Evolutionary conservation across 805 yeast genomes (phyloP).

Genomic region (Saturnispora hagleri): DNA sequence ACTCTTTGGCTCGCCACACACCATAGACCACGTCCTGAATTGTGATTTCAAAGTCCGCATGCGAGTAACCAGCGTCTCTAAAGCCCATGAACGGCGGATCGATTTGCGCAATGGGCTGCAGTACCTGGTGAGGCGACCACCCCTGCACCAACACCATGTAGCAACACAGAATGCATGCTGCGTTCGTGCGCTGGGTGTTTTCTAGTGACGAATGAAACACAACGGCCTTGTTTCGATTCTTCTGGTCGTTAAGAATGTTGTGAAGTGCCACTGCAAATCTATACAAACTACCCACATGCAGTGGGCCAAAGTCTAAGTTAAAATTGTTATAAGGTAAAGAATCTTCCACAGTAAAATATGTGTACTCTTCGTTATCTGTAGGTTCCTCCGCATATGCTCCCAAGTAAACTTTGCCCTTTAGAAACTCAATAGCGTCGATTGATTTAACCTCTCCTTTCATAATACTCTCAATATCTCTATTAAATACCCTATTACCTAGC

Average conservation of each 20-base stretch:
- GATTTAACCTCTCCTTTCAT: background rate
- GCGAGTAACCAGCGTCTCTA: slow-evolving; percentile 95
- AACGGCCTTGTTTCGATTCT: slow-evolving; percentile 78
- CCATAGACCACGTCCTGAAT: slow-evolving; percentile 95
- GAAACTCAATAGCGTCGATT: slow-evolving; percentile 29
- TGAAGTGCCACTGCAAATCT: slow-evolving; percentile 93
- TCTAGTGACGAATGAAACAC: slow-evolving; percentile 82
- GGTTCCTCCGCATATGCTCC: slow-evolving; percentile 85
- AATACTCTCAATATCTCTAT: background rate
- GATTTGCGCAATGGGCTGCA: slow-evolving; percentile 87
- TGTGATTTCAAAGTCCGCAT: slow-evolving; percentile 87
- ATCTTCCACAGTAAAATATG: slow-evolving; percentile 87
- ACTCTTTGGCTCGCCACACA: slow-evolving; percentile 94
- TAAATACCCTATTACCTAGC: background rate
- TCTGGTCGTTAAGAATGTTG: slow-evolving; percentile 78
- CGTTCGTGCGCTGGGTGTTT: slow-evolving; percentile 78
- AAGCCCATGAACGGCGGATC: slow-evolving; percentile 92
- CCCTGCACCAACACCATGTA: slow-evolving; percentile 92
- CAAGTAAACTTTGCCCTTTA: slow-evolving; percentile 65
- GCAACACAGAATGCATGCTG: slow-evolving; percentile 89
- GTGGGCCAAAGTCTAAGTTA: slow-evolving; percentile 93
- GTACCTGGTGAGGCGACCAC: slow-evolving; percentile 97
- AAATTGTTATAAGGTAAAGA: slow-evolving; percentile 89
- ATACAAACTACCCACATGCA: slow-evolving; percentile 87
- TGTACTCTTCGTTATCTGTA: slow-evolving; percentile 61